Conservation (phyloP, 129 eudicot genomes). For the Sambucus nigra region DNA sequence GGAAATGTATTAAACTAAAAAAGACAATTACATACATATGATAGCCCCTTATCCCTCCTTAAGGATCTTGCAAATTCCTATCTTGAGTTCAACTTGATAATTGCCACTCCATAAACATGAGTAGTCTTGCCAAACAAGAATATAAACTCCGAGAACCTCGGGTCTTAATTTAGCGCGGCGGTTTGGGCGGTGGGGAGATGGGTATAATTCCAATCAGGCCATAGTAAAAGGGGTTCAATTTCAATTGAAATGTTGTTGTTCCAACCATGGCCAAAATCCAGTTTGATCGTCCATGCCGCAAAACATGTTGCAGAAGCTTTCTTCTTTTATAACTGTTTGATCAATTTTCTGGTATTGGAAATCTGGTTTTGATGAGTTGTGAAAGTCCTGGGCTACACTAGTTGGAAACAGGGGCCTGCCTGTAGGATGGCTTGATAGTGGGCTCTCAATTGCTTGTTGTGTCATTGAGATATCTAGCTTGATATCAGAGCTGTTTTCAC, state of each 20-base stretch:
- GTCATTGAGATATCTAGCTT: constrained; percentile 74
- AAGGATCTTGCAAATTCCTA: constrained; percentile 26
- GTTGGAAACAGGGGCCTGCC: constrained; percentile 38
- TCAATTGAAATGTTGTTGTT: constrained; percentile 76
- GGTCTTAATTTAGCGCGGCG: too few relatives aligned
- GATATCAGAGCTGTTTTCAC: constrained; percentile 92
- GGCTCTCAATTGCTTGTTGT: constrained; percentile 49
- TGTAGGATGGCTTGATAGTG: constrained; percentile 27
- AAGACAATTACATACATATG: constrained; percentile 10
- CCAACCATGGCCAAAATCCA: constrained; percentile 98
- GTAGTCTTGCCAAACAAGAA: too few relatives aligned
- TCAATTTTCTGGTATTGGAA: constrained; percentile 37
- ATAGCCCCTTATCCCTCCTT: constrained; percentile 28
- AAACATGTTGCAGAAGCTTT: constrained; percentile 70
- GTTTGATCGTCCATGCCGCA: constrained; percentile 84
- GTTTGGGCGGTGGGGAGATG: too few relatives aligned
- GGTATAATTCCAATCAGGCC: background rate
- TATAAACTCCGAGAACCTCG: constrained; percentile 29
- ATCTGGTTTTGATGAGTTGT: constrained; percentile 47
- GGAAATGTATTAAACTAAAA: background rate
- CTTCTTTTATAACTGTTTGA: constrained; percentile 64
- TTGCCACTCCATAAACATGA: too few relatives aligned
- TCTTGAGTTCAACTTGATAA: constrained; percentile 29
- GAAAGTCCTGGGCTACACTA: constrained; percentile 44
- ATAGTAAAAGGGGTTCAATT: background rate